Percentiles rank a stretch among this genome's conserved stretches.
phyloP scores from a whole-genome alignment of 495 filamentous ascomycete genomes.

The Paragyromitra xinjiangensis region DNA sequence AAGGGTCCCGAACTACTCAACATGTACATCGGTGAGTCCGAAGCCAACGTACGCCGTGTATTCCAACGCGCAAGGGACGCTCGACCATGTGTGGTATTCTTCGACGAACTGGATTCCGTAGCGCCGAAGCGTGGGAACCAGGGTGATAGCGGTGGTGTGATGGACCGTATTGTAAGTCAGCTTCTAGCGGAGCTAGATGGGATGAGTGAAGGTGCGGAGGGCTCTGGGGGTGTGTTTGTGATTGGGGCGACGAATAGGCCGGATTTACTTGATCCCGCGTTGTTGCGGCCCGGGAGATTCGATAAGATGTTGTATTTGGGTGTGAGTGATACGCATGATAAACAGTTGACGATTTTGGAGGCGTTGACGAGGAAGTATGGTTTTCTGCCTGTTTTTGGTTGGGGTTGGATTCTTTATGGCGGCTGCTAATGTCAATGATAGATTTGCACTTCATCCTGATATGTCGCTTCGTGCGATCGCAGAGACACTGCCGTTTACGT shows the following conservation, averaged over 20 bases:
- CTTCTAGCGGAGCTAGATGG: slow-evolving; percentile 94
- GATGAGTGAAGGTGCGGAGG: slow-evolving; percentile 92
- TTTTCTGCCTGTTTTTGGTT: slow-evolving; percentile 27
- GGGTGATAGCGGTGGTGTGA: slow-evolving; percentile 96
- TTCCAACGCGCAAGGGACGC: slow-evolving; percentile 96
- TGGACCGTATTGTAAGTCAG: slow-evolving; percentile 98
- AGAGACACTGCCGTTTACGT: slow-evolving; percentile 86
- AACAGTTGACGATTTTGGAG: slow-evolving; percentile 93
- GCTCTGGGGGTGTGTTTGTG: slow-evolving; percentile 87
- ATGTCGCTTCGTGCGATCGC: slow-evolving; percentile 79
- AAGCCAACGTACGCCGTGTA: slow-evolving; percentile 94
- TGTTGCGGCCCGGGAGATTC: slow-evolving; percentile 90
- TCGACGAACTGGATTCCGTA: slow-evolving; percentile 96
- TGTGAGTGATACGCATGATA: slow-evolving; percentile 94
- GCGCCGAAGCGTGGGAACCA: slow-evolving; percentile 98
- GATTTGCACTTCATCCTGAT: slow-evolving; percentile 80
- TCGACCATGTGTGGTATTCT: slow-evolving; percentile 97
- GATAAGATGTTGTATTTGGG: slow-evolving; percentile 99
- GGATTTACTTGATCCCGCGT: slow-evolving; percentile 88
- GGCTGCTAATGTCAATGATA: slow-evolving; percentile 58
- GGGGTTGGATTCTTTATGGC: neutral
- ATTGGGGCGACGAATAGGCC: slow-evolving; percentile 97
- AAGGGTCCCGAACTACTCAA: slow-evolving; percentile 97
- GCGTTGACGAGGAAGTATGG: slow-evolving; percentile 88
- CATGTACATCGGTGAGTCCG: slow-evolving; percentile 99